Percentiles rank a stretch among this genome's conserved stretches.
phyloP scores from a whole-genome alignment of 306 rosid genomes.

The Rosa rugosa region DNA sequence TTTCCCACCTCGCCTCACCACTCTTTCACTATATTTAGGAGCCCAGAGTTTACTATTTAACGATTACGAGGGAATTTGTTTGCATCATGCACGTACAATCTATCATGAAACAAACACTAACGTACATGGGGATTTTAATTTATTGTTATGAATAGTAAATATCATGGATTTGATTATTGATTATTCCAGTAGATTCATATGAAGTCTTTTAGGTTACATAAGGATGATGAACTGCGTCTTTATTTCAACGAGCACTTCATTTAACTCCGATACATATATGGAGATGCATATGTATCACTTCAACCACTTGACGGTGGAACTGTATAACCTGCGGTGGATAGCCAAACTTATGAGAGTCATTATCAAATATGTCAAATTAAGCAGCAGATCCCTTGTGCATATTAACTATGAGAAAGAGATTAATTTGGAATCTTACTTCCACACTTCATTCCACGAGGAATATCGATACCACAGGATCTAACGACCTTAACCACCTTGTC shows the following conservation, averaged over 20 bases:
- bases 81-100: no score
- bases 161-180: no score
- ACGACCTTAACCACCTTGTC: slow-evolving; percentile 22
- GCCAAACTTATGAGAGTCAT: background rate
- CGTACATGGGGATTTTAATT: no score
- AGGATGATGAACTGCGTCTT: no score
- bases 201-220: no score
- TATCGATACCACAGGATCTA: slow-evolving; percentile 12
- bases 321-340: background rate
- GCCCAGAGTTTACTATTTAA: no score
- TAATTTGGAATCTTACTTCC: slow-evolving; percentile 24
- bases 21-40: no score
- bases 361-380: background rate
- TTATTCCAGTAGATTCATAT: no score
- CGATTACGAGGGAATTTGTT: no score
- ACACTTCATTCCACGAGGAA: slow-evolving; percentile 24
- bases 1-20: no score
- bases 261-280: background rate
- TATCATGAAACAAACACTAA: no score
- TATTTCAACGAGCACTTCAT: background rate
- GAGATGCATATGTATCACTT: background rate
- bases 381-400: background rate
- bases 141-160: no score
- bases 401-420: background rate
- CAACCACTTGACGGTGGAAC: background rate